phyloP scores from a whole-genome alignment of 2,329 filamentous ascomycete species.

The Trichophyton benhamiae region DNA sequence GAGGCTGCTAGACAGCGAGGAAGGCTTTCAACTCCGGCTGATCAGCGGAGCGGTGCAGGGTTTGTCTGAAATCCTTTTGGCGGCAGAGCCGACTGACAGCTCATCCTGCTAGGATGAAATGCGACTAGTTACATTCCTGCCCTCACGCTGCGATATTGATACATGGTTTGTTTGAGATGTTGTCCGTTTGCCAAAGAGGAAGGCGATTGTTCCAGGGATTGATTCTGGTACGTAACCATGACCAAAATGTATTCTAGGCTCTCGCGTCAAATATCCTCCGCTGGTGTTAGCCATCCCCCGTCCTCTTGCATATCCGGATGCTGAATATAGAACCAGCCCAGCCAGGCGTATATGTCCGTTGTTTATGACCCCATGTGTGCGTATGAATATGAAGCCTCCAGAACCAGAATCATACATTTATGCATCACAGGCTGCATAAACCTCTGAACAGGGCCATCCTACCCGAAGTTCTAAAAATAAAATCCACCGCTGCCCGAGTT shows the following conservation, averaged over 20 bases:
- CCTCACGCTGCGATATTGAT: not conserved
- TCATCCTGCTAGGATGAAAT: not conserved
- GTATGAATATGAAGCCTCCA: not conserved
- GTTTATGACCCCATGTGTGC: not conserved
- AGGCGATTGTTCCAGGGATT: not conserved
- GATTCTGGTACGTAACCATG: not conserved
- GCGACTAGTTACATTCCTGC: not conserved
- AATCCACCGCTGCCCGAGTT: not conserved
- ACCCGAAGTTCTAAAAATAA: not conserved
- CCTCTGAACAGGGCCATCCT: not conserved
- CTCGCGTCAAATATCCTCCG: not conserved
- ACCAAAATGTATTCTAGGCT: no score
- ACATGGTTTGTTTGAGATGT: not conserved
- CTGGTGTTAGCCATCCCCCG: not conserved
- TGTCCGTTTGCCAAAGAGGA: not conserved
- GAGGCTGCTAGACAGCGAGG: not conserved
- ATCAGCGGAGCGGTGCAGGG: not conserved
- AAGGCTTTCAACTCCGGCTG: not conserved
- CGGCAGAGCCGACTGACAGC: not conserved
- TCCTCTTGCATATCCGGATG: not conserved
- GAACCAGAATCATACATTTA: not conserved
- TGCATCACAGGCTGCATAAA: not conserved
- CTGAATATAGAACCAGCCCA: not conserved
- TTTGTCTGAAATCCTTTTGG: not conserved
- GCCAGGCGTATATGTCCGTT: not conserved